phyloP scores from a whole-genome alignment of 441 rosid genomes.

The Gossypium lobatum region DNA sequence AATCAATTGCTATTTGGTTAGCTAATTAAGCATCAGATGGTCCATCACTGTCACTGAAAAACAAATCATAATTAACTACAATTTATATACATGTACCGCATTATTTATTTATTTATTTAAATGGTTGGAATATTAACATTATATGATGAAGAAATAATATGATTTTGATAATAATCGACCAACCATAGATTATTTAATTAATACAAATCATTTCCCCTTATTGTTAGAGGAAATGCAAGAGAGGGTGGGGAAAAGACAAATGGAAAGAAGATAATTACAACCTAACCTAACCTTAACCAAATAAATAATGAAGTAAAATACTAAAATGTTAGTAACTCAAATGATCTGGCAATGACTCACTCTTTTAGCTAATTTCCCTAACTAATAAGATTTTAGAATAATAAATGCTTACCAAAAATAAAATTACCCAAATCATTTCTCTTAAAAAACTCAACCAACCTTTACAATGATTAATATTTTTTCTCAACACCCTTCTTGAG shows the following conservation, averaged over 20 bases:
- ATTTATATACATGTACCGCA: neutral
- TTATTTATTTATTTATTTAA: neutral
- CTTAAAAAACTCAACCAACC: no score
- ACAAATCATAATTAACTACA: neutral
- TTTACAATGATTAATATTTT: no score
- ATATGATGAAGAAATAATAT: neutral
- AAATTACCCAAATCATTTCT: no score
- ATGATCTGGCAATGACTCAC: slow-evolving; percentile 6
- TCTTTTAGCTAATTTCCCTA: neutral
- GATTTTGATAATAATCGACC: slow-evolving; percentile 1
- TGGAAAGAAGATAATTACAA: neutral
- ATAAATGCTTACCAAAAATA: neutral
- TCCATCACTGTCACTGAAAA: neutral
- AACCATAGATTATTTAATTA: neutral
- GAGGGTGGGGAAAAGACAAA: slow-evolving; percentile 1
- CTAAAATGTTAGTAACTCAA: neutral
- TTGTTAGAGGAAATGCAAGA: neutral
- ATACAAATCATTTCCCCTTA: neutral
- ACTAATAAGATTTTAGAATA: neutral
- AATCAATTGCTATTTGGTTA: neutral
- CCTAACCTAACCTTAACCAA: slow-evolving; percentile 8
- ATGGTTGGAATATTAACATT: slow-evolving; percentile 14
- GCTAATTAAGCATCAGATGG: neutral
- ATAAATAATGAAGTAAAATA: neutral
- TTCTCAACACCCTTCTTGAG: no score